Evolutionary conservation across 106 monocot genomes (phyloP), one percentile per base, ranked within the genome.

Genomic region (Ottelia alismoides): DNA sequence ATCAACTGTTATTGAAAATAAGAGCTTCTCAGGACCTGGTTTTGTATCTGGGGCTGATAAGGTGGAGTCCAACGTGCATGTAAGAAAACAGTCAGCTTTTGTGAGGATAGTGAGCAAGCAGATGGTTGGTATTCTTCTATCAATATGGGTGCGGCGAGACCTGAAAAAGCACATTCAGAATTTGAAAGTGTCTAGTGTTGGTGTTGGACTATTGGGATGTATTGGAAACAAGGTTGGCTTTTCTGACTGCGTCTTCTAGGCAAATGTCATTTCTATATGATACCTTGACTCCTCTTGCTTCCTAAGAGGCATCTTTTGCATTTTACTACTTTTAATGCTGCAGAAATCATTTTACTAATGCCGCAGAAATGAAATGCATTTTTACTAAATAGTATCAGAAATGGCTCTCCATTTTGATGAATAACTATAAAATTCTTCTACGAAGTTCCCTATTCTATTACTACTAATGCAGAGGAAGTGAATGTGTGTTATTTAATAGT

Each of bases 201-300:
- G 94, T 4, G 94, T 96, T 57, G 94, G 94, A 51, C 76, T 76
- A 27, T 88, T 96, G 94, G 94, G 94, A 16, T 96, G 79, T 49
- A 85, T 96, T 32, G 94, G 94, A 22, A 96, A 96, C 78, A 96
- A 96, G 81, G 92, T 87, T 11, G 72, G 65, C 6, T 31, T 52
- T 49, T 16, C 40, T 43, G 6, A 7, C 16, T 43, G 16, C 16
- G 40, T 43, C 16, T 6, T 6, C 40, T 43, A 43, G 16, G 16
- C 40, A 43, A 16, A 16, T 43, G 6, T 6, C 40, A 6, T 7
- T 43, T 16, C 6, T 43, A 43, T n/a, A 43, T 43, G 40, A 43
- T 43, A 6, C 10, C 16, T 43, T 43, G 6, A 16, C 16, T 43
- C 16, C 40, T 43, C 40, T 7, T 43, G 40, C 40, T 7, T 43